Conservation (phyloP, 2,329 filamentous ascomycete genomes). For the Beauveria sp. region DNA sequence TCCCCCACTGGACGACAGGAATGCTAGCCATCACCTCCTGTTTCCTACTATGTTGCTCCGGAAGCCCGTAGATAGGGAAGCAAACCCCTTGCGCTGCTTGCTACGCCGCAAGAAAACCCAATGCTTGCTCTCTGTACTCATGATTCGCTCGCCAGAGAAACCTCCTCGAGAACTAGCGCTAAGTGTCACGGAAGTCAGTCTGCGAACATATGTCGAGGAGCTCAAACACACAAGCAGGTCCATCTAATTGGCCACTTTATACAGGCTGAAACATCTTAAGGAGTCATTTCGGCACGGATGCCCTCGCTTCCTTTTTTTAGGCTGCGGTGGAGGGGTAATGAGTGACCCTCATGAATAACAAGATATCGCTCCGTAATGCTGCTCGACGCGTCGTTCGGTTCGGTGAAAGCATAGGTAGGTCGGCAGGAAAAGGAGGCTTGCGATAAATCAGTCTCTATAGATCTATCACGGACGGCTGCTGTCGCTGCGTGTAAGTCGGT, state of each 20-base stretch:
- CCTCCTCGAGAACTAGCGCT: not conserved
- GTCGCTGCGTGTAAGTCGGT: no score
- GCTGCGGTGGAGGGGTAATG: no score
- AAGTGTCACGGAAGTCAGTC: not conserved
- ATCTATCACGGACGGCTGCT: no score
- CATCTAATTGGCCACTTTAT: not conserved
- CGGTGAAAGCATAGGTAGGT: no score
- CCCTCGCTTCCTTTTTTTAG: no score
- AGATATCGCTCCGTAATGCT: no score
- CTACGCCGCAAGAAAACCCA: not conserved
- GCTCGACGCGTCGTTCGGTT: no score
- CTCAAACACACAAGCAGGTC: not conserved
- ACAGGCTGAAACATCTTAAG: not conserved
- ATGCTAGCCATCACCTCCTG: not conserved
- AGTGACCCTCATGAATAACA: no score
- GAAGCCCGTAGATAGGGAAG: not conserved
- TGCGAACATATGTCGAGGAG: not conserved
- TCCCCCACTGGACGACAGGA: not conserved
- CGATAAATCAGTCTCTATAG: no score
- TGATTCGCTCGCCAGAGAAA: not conserved
- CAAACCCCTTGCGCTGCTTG: not conserved
- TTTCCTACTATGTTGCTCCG: not conserved
- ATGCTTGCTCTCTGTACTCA: not conserved
- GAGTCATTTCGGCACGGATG: not conserved
- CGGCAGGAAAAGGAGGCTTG: no score